These are phyloP conservation scores for Clausena lansium DNA, from an alignment of 345 rosid species.

Conservation along the genomic window DNA sequence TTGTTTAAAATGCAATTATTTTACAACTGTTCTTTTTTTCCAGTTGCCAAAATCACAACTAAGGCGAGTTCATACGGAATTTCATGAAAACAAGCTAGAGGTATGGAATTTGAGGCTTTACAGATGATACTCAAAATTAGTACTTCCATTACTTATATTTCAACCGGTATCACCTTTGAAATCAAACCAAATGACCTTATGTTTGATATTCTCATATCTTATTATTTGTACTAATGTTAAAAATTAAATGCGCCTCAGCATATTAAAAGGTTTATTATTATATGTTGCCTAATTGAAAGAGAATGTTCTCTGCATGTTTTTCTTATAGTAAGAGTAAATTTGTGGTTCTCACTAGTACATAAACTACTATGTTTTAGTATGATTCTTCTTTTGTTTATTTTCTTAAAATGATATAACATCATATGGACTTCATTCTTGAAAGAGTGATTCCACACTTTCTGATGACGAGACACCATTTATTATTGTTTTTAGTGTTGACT, in stretches of 20 bases:
- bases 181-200: background rate
- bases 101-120: slow-evolving; percentile 31
- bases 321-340: background rate
- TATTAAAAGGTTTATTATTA: background rate
- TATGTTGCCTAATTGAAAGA: background rate
- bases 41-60: slow-evolving; percentile 82
- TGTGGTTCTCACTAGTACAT: background rate
- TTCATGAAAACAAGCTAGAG: slow-evolving; percentile 69
- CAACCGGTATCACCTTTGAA: background rate
- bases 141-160: background rate
- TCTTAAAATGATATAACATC: background rate
- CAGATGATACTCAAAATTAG: background rate
- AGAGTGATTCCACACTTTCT: background rate
- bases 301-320: background rate
- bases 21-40: slow-evolving; percentile 4
- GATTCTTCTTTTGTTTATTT: too few relatives aligned
- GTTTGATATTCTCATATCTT: background rate
- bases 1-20: slow-evolving; percentile 11
- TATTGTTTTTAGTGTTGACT: background rate
- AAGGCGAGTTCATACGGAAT: slow-evolving; percentile 72
- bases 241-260: background rate
- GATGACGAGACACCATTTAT: background rate
- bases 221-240: background rate
- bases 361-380: background rate
- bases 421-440: background rate